Evolutionary conservation across 2,329 filamentous ascomycete species (phyloP).

Genomic region (Lachnellula arida): DNA sequence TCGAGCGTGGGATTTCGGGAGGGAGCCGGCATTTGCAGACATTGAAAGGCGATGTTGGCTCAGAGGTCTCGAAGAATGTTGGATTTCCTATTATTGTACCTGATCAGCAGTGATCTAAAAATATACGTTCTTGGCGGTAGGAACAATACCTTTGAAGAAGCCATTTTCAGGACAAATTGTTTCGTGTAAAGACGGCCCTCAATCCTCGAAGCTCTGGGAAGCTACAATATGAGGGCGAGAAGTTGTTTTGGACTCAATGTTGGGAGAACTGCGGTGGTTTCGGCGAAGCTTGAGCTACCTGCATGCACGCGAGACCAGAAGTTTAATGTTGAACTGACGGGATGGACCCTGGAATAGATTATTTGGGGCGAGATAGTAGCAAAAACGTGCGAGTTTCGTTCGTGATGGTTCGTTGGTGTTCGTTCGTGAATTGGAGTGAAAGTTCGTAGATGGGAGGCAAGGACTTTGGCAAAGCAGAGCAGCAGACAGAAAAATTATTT

Average conservation of each 20-base stretch:
- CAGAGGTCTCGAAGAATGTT: constrained; percentile 62
- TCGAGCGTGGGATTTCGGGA: constrained; percentile 48
- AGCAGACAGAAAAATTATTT: not conserved
- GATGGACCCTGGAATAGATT: not conserved
- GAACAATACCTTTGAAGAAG: constrained; percentile 55
- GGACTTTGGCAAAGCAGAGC: not conserved
- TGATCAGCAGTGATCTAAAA: constrained; percentile 30
- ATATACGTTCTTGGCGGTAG: constrained; percentile 26
- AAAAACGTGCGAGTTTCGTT: not conserved
- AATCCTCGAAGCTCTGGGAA: constrained; percentile 33
- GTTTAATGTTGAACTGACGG: not conserved
- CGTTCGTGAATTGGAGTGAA: not conserved
- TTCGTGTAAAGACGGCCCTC: constrained; percentile 29
- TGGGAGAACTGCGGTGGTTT: constrained; percentile 13
- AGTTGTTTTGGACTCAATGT: constrained; percentile 18
- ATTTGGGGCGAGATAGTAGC: not conserved
- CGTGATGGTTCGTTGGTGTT: not conserved
- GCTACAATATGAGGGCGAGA: constrained; percentile 33
- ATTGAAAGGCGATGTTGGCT: constrained; percentile 57
- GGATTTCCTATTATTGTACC: constrained; percentile 51
- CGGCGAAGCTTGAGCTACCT: constrained; percentile 25
- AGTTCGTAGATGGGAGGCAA: constrained; percentile 1
- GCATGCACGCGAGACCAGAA: constrained; percentile 24
- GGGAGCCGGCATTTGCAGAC: constrained; percentile 52
- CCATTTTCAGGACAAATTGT: constrained; percentile 44